These are phyloP conservation scores for Meyerozyma athensensis DNA, from an alignment of 1,139 yeast genomes.

Conservation along the genomic window DNA sequence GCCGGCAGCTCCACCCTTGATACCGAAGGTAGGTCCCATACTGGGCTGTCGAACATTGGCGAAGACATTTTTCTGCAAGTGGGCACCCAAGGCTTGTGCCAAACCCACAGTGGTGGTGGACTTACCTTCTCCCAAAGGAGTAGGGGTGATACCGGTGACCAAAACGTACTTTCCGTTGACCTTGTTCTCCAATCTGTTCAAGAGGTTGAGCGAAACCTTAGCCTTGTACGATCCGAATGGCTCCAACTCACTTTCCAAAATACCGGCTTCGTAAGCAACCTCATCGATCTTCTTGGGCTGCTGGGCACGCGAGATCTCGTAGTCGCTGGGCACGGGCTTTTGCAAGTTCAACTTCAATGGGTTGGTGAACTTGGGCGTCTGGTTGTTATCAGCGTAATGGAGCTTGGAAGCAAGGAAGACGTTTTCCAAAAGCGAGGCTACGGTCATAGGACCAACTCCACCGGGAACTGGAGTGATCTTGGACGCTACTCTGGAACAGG, in stretches of 20 bases:
- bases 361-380: slow-evolving; percentile 47
- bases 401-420: slow-evolving; percentile 77
- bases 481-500: slow-evolving; percentile 53
- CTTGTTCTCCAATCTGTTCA: slow-evolving; percentile 52
- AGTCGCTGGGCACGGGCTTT: slow-evolving; percentile 71
- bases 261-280: slow-evolving; percentile 63
- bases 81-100: slow-evolving; percentile 78
- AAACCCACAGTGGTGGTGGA: slow-evolving; percentile 77
- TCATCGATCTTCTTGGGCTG: slow-evolving; percentile 60
- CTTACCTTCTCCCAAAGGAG: slow-evolving; percentile 81
- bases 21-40: slow-evolving; percentile 87
- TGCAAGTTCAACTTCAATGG: slow-evolving; percentile 43
- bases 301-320: slow-evolving; percentile 69
- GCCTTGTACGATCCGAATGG: slow-evolving; percentile 74
- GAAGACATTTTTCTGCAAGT: slow-evolving; percentile 59
- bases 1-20: slow-evolving; percentile 88
- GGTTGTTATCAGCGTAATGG: slow-evolving; percentile 41
- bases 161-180: slow-evolving; percentile 59
- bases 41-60: slow-evolving; percentile 85
- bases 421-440: slow-evolving; percentile 55
- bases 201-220: slow-evolving; percentile 55
- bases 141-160: slow-evolving; percentile 80
- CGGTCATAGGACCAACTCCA: slow-evolving; percentile 90
- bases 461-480: slow-evolving; percentile 82
- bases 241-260: slow-evolving; percentile 60